A percentile compares a stretch with the other conserved stretches of the same genome.
Conservation (phyloP, 139 green algal species). For the Spirogloea muscicola region DNA sequence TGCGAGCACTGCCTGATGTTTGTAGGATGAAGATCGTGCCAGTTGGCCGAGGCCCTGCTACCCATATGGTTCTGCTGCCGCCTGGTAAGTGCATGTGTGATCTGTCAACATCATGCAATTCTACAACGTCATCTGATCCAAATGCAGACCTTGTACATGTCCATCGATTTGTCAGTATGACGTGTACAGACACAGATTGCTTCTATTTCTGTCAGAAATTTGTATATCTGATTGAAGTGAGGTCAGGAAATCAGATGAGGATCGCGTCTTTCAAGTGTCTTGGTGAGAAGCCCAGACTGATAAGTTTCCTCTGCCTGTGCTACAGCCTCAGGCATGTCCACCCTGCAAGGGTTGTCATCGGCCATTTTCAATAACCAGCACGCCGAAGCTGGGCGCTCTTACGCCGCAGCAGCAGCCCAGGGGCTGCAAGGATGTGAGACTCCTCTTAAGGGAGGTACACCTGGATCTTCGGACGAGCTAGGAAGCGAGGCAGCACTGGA, state of each 20-base stretch:
- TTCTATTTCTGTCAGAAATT: not conserved
- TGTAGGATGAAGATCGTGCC: constrained; percentile 44
- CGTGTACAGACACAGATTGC: not conserved
- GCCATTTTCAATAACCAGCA: too few relatives aligned
- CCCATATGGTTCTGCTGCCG: constrained; percentile 45
- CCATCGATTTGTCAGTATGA: not conserved
- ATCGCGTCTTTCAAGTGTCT: not conserved
- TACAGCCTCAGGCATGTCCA: too few relatives aligned
- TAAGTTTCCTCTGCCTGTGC: too few relatives aligned
- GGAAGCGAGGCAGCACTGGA: too few relatives aligned
- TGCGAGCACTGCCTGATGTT: constrained; percentile 34
- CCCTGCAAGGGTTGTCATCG: too few relatives aligned
- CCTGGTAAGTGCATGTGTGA: constrained; percentile 3
- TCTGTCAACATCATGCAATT: too few relatives aligned
- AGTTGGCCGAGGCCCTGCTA: constrained; percentile 36
- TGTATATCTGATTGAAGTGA: not conserved
- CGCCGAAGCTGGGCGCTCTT: too few relatives aligned
- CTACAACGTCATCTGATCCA: not conserved
- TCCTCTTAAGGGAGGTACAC: too few relatives aligned
- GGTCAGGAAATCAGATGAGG: not conserved
- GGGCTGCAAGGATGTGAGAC: too few relatives aligned
- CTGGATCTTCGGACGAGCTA: too few relatives aligned
- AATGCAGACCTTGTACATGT: not conserved
- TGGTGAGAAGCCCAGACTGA: too few relatives aligned
- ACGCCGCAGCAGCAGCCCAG: too few relatives aligned